Conservation (phyloP, 495 filamentous ascomycete genomes). For the Darksidea phi region DNA sequence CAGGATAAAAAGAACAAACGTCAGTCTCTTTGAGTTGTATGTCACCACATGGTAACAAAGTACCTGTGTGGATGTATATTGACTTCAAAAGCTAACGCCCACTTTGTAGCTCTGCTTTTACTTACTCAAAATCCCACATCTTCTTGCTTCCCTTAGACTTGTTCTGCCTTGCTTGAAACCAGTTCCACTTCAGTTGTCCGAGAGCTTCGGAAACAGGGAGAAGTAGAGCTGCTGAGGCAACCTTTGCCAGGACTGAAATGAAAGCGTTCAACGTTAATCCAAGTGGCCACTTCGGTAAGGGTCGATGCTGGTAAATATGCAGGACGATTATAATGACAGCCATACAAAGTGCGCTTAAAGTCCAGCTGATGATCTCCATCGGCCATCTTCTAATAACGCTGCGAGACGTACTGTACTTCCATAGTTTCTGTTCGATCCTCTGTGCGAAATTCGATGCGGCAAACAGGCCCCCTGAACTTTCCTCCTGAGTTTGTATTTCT, state of each 20-base stretch:
- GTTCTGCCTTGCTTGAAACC: constrained; percentile 3
- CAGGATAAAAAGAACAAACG: no score
- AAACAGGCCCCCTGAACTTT: not conserved
- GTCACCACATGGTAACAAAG: no score
- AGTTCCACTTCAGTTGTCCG: constrained; percentile 7
- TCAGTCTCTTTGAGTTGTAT: no score
- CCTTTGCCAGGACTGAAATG: constrained; percentile 11
- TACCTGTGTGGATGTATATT: not conserved
- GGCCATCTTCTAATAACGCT: not conserved
- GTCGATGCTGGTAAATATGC: not conserved
- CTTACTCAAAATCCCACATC: constrained; percentile 16
- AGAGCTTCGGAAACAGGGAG: constrained; percentile 19
- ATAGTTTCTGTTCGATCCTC: not conserved
- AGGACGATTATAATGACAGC: constrained; percentile 14
- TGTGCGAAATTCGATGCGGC: not conserved
- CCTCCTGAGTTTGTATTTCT: not conserved
- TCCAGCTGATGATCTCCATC: not conserved
- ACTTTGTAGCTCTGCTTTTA: no score
- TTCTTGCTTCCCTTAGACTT: constrained; percentile 9
- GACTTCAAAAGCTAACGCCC: no score
- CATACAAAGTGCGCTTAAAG: not conserved
- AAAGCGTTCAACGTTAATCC: constrained; percentile 11
- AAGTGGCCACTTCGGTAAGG: constrained; percentile 5
- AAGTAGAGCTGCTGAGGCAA: constrained; percentile 6
- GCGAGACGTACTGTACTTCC: not conserved